Conservation (phyloP, 1,284 basidiomycete species). For the Entoloma clypeatum region DNA sequence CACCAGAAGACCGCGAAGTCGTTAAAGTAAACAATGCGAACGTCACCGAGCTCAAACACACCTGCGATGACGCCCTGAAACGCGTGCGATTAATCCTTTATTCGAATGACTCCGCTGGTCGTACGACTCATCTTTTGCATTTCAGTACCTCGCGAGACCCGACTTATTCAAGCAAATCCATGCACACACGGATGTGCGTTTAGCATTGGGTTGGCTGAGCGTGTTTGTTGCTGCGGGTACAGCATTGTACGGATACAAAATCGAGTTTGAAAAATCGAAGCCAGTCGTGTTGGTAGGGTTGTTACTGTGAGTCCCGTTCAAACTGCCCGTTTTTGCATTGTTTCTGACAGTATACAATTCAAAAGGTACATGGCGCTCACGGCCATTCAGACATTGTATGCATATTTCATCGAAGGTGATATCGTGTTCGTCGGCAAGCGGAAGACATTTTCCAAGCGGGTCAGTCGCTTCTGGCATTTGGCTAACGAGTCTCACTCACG, state of each 20-base stretch:
- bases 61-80: constrained; percentile 87
- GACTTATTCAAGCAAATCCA: constrained; percentile 83
- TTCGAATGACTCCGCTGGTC: neutral
- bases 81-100: constrained; percentile 51
- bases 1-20: constrained; percentile 51
- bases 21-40: constrained; percentile 85
- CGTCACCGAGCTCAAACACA: constrained; percentile 80
- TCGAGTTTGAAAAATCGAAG: constrained; percentile 85
- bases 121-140: constrained; percentile 7
- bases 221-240: constrained; percentile 77
- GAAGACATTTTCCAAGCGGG: constrained; percentile 79
- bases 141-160: constrained; percentile 73
- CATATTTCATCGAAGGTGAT: constrained; percentile 77
- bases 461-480: constrained; percentile 32
- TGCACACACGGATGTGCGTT: constrained; percentile 80
- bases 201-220: constrained; percentile 80
- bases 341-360: constrained; percentile 6
- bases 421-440: constrained; percentile 80
- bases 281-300: constrained; percentile 75
- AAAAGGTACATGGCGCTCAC: constrained; percentile 74
- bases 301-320: constrained; percentile 51
- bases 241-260: constrained; percentile 79
- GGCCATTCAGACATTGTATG: constrained; percentile 67
- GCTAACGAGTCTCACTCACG: constrained; percentile 2
- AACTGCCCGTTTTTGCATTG: neutral